A percentile compares a stretch with the other conserved stretches of the same genome.
These are phyloP conservation scores for Echium plantagineum DNA, from an alignment of 257 asterid species.

Conservation along the genomic window DNA sequence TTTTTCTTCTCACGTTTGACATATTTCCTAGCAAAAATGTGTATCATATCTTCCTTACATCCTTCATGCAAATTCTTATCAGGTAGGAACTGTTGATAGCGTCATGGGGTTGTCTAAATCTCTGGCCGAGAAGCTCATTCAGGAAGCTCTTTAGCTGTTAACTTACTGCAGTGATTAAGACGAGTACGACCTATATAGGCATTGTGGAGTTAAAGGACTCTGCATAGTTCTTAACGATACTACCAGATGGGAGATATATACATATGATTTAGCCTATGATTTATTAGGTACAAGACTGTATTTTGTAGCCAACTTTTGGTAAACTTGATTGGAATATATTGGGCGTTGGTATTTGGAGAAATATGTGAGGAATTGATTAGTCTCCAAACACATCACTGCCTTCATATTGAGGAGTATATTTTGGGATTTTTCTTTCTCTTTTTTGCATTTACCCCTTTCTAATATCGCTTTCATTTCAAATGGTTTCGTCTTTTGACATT, in stretches of 20 bases:
- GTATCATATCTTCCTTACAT: background rate
- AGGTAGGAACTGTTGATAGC: slow-evolving; percentile 74
- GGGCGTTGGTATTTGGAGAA: no score
- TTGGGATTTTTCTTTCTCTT: no score
- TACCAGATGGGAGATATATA: background rate
- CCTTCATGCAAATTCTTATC: slow-evolving; percentile 8
- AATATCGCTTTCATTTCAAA: no score
- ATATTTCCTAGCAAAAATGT: background rate
- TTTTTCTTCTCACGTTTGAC: background rate
- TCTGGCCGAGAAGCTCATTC: slow-evolving; percentile 58
- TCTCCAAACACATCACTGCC: no score
- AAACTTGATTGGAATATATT: background rate
- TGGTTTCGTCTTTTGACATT: no score
- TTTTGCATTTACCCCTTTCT: no score
- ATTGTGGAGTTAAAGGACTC: background rate
- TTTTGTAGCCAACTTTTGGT: background rate
- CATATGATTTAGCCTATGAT: background rate
- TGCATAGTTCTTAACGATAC: background rate
- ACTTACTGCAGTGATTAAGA: background rate
- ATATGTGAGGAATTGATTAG: no score
- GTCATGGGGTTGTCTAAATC: slow-evolving; percentile 81
- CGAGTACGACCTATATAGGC: background rate
- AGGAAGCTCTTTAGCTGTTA: slow-evolving; percentile 38
- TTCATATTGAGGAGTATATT: no score
- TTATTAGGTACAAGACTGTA: background rate